Conservation (phyloP, 2,329 filamentous ascomycete species). For the Stagonosporopsis tanaceti region DNA sequence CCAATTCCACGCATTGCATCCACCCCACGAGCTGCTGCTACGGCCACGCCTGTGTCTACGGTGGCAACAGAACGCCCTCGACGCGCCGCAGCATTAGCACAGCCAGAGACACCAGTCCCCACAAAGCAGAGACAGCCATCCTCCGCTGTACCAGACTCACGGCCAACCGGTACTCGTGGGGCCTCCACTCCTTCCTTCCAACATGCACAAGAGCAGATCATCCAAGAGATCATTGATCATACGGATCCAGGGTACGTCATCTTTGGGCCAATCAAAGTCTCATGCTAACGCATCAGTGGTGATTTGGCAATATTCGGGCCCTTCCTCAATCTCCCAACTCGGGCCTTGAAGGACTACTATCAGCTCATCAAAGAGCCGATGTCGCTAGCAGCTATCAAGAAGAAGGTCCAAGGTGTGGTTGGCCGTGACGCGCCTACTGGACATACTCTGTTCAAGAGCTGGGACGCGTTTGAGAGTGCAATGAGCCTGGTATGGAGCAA, state of each 20-base stretch:
- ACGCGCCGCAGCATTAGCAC: conserved; percentile 39
- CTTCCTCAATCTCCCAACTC: conserved; percentile 80
- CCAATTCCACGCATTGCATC: conserved; percentile 39
- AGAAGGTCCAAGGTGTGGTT: conserved; percentile 76
- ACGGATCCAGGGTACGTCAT: conserved; percentile 60
- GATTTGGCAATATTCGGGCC: conserved; percentile 76
- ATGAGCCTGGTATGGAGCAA: conserved; percentile 86
- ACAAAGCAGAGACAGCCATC: conserved; percentile 44
- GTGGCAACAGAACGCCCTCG: conserved; percentile 40
- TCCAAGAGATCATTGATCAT: conserved; percentile 74
- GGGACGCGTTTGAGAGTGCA: conserved; percentile 82
- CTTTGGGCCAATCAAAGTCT: neutral
- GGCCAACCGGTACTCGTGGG: conserved; percentile 48
- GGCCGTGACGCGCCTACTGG: conserved; percentile 69
- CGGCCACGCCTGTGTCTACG: conserved; percentile 30
- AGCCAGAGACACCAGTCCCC: conserved; percentile 42
- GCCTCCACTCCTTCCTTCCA: conserved; percentile 68
- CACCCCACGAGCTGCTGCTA: conserved; percentile 36
- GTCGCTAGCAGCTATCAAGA: conserved; percentile 79
- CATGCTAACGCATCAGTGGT: conserved; percentile 40
- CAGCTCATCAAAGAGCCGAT: conserved; percentile 81
- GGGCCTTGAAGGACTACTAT: conserved; percentile 84
- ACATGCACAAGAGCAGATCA: conserved; percentile 84
- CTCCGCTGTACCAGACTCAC: conserved; percentile 31
- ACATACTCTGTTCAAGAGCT: conserved; percentile 77